Evolutionary conservation across 1,284 basidiomycete genomes (phyloP).

Genomic region (Chondrostereum purpureum): DNA sequence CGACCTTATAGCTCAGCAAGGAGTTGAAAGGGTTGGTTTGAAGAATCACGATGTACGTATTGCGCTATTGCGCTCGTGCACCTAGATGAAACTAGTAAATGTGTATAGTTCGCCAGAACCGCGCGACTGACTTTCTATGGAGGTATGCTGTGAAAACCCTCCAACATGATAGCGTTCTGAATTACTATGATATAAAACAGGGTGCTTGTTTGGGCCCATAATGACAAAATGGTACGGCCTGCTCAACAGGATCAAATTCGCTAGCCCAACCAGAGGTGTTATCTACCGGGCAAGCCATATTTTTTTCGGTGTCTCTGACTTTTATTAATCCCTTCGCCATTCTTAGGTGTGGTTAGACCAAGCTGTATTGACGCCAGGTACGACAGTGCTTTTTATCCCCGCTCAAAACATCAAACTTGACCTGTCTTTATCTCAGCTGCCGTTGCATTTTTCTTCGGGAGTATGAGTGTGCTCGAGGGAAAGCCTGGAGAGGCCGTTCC

Average conservation of each 20-base stretch:
- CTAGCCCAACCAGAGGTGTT: conserved; percentile 48
- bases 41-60: conserved; percentile 65
- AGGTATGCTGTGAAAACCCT: no score
- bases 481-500: conserved; percentile 51
- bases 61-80: no score
- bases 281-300: conserved; percentile 47
- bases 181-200: conserved; percentile 24
- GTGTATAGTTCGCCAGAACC: conserved; percentile 57
- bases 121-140: conserved; percentile 72
- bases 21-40: conserved; percentile 59
- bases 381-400: no score
- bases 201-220: conserved; percentile 62
- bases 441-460: conserved; percentile 68
- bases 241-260: conserved; percentile 57
- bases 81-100: no score
- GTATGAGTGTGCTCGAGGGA: conserved; percentile 70
- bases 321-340: conserved; percentile 2
- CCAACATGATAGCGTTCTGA: background rate
- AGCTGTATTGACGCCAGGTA: conserved; percentile 61
- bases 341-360: conserved; percentile 70
- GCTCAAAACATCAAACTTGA: no score
- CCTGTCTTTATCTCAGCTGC: conserved; percentile 33
- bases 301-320: conserved; percentile 5
- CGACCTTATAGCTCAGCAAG: conserved; percentile 82
- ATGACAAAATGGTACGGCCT: conserved; percentile 65